phyloP scores from a whole-genome alignment of 345 rosid genomes.

The Trapa bicornis region DNA sequence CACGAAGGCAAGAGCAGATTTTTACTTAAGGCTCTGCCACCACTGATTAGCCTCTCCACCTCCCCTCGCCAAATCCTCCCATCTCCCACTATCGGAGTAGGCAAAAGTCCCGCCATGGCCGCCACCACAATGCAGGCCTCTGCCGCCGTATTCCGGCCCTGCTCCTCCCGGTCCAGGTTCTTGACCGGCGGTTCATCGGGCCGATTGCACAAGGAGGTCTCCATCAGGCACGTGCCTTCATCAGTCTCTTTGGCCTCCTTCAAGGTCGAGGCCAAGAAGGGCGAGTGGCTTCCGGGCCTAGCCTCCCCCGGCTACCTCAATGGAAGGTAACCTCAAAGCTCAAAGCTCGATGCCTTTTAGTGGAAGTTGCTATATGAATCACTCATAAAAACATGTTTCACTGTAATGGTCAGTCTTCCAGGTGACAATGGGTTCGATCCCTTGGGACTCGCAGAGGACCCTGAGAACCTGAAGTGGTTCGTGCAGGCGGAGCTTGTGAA shows the following conservation, averaged over 20 bases:
- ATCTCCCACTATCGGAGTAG: neutral
- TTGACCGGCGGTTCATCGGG: constrained; percentile 55
- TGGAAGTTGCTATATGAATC: too few species aligned
- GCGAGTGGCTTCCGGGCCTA: constrained; percentile 95
- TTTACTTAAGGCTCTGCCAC: neutral
- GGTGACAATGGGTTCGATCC: constrained; percentile 99
- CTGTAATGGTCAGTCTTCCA: constrained; percentile 44
- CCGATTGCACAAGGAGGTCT: constrained; percentile 32
- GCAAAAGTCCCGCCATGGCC: constrained; percentile 33
- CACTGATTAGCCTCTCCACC: neutral
- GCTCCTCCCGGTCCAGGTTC: constrained; percentile 45
- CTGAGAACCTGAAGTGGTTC: constrained; percentile 83
- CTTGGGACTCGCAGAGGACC: constrained; percentile 82
- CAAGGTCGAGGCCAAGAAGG: constrained; percentile 79
- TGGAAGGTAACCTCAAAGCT: constrained; percentile 42
- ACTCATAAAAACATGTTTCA: neutral
- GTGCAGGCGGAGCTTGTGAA: constrained; percentile 93
- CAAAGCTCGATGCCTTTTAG: too few species aligned
- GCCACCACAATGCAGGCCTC: constrained; percentile 83
- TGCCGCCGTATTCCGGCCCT: constrained; percentile 68
- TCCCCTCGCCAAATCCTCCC: neutral
- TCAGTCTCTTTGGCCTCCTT: constrained; percentile 24
- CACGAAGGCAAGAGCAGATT: constrained; percentile 1
- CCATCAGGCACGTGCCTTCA: constrained; percentile 27
- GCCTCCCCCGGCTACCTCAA: constrained; percentile 66